These are phyloP conservation scores for Leccinum insigne DNA, from an alignment of 1,284 basidiomycete genomes.

Conservation along the genomic window DNA sequence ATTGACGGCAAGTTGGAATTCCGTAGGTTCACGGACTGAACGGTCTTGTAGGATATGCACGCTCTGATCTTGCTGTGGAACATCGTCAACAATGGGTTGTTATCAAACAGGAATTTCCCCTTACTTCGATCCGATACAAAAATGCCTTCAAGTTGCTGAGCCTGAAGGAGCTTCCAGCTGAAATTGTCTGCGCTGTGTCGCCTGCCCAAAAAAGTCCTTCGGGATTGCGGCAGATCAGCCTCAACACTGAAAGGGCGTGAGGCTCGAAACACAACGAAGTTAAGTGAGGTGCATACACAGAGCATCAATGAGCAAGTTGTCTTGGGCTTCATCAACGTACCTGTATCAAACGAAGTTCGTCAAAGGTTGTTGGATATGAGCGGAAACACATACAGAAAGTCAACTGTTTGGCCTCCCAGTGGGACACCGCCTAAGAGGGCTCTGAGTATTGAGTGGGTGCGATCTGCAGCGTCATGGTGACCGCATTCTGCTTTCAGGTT, in stretches of 20 bases:
- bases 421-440: conserved; percentile 32
- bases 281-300: conserved; percentile 41
- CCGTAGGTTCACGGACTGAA: conserved; percentile 37
- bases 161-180: conserved; percentile 67
- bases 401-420: conserved; percentile 45
- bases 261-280: not conserved
- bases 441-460: conserved; percentile 57
- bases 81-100: not conserved
- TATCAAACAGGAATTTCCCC: not conserved
- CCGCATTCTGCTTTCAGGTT: conserved; percentile 44
- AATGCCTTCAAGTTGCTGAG: conserved; percentile 74
- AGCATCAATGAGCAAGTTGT: conserved; percentile 68
- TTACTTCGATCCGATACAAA: conserved; percentile 58
- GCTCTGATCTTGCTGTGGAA: conserved; percentile 22
- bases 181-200: conserved; percentile 80
- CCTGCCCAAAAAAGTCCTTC: conserved; percentile 78
- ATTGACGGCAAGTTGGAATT: conserved; percentile 64
- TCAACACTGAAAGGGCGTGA: conserved; percentile 50
- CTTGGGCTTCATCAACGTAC: conserved; percentile 77
- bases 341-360: conserved; percentile 33
- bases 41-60: conserved; percentile 13
- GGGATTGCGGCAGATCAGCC: conserved; percentile 59
- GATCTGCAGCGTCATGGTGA: conserved; percentile 63
- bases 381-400: conserved; percentile 51
- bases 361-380: not conserved